Evolutionary conservation across 768 basidiomycete genomes (phyloP), one percentile per base, ranked within the genome.

Genomic region (Rhizopogon rudus): DNA sequence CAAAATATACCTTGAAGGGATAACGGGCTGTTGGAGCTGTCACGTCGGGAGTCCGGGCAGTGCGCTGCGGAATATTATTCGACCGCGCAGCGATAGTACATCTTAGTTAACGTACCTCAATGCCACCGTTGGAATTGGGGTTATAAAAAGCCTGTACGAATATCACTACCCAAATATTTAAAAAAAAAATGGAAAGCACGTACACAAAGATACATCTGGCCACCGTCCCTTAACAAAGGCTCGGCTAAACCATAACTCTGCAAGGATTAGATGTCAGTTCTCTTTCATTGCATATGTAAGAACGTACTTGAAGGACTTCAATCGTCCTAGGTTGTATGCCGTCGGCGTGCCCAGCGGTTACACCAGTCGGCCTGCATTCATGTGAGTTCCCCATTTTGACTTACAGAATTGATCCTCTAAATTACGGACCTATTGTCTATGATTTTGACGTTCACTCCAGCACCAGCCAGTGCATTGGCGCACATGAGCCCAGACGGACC

Each of bases 231-330:
- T 25, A 90, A 56, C 25, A 91, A 63, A 3, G 80, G 77, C 16
- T 88, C 83, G 0, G 80, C 86, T 4, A 91, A 76, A 6, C 88
- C 89, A 69, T 91, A 91, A 58, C 88, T 91, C 88, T 91, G 50
- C 9, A 10, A 22, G 4, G 16, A n/a, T 40, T 53, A 5, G 2
- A 56, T 6, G 39, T 3, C 12, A 16, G 6, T n/a, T 5, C 49
- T n/a, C 5, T 41, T 6, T 10, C 20, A 31, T 12, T 13, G 20
- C 5, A 6, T 6, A 25, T 13, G 10, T 17, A 57, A n/a, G 39
- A 8, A 58, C 66, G 33, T 35, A 74, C 79, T 73, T 82, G 80
- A 25, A 82, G 58, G 5, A 83, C 77, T 60, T 82, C 81, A 45
- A 79, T 73, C 2, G 81, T 81, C 28, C 81, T 75, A 2, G 81